Evolutionary conservation across 495 filamentous ascomycete species (phyloP).

Genomic region (Annulohypoxylon moriforme): DNA sequence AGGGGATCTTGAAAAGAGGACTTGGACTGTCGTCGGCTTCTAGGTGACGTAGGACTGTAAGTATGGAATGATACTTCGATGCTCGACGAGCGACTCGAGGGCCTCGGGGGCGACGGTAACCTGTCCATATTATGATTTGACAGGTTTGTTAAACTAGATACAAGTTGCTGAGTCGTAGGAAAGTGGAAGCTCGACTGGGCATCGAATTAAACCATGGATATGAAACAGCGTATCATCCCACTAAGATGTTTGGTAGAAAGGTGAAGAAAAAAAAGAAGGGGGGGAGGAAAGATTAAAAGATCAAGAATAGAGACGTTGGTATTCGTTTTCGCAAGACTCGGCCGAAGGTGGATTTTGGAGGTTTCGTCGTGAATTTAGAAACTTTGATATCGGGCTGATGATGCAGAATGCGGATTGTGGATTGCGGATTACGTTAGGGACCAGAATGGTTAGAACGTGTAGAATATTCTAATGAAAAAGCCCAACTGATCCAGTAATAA

Average conservation of each 20-base stretch:
- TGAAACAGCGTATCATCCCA: neutral
- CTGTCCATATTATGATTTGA: constrained; percentile 57
- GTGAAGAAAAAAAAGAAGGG: neutral
- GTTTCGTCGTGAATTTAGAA: constrained; percentile 11
- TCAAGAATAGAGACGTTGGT: neutral
- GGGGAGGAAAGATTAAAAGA: neutral
- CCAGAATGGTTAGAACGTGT: constrained; percentile 7
- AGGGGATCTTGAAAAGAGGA: constrained; percentile 72
- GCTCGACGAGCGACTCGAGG: constrained; percentile 73
- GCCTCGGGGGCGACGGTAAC: constrained; percentile 73
- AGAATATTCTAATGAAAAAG: constrained; percentile 12
- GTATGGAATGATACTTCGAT: constrained; percentile 63
- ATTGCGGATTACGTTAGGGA: neutral
- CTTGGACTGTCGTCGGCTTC: constrained; percentile 63
- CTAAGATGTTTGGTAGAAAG: neutral
- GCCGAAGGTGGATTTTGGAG: constrained; percentile 8
- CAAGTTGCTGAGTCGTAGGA: neutral
- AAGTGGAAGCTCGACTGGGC: constrained; percentile 2
- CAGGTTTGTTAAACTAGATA: constrained; percentile 11
- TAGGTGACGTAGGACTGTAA: constrained; percentile 56
- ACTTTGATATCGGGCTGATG: constrained; percentile 31
- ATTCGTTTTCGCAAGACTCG: constrained; percentile 3
- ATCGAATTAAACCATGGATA: constrained; percentile 24
- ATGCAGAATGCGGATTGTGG: constrained; percentile 4
- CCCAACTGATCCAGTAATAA: constrained; percentile 27